Evolutionary conservation across 2,329 filamentous ascomycete genomes (phyloP).

Genomic region (Rhinocladiella similis): DNA sequence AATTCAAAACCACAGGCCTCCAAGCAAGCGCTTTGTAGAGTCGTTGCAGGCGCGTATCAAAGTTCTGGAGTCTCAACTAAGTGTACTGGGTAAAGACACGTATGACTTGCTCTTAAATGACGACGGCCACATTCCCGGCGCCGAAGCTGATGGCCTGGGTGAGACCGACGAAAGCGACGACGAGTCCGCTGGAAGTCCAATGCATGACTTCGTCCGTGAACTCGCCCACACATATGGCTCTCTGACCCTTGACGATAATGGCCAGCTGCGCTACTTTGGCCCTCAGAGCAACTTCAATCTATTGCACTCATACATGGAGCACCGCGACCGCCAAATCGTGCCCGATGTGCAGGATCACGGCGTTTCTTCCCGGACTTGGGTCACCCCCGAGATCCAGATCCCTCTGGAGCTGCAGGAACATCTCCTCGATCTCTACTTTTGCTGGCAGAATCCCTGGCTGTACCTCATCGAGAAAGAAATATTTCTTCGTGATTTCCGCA

Average conservation of each 20-base stretch:
- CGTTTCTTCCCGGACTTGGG: neutral
- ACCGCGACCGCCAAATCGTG: neutral
- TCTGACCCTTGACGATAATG: constrained; percentile 1
- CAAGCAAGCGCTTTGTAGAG: too few relatives aligned
- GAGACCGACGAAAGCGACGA: too few relatives aligned
- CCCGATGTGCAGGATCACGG: neutral
- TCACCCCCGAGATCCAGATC: constrained; percentile 12
- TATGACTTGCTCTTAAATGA: too few relatives aligned
- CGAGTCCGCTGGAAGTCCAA: too few relatives aligned
- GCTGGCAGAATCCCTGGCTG: constrained; percentile 1
- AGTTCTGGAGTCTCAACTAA: too few relatives aligned
- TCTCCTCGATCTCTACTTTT: constrained; percentile 1
- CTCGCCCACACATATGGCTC: too few relatives aligned
- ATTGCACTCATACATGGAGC: neutral
- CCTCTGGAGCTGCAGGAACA: neutral
- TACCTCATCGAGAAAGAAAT: neutral
- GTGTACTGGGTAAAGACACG: too few relatives aligned
- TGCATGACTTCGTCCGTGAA: too few relatives aligned
- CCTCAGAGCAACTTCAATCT: neutral
- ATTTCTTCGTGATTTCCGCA: neutral
- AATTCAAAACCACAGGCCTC: too few relatives aligned
- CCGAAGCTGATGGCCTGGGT: too few relatives aligned
- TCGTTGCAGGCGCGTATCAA: too few relatives aligned
- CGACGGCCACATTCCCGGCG: too few relatives aligned
- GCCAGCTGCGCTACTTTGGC: constrained; percentile 22